Percentiles rank a stretch among this genome's conserved stretches.
These are phyloP conservation scores for Scheffersomyces segobiensis DNA, from an alignment of 1,139 yeast genomes.

Conservation along the genomic window DNA sequence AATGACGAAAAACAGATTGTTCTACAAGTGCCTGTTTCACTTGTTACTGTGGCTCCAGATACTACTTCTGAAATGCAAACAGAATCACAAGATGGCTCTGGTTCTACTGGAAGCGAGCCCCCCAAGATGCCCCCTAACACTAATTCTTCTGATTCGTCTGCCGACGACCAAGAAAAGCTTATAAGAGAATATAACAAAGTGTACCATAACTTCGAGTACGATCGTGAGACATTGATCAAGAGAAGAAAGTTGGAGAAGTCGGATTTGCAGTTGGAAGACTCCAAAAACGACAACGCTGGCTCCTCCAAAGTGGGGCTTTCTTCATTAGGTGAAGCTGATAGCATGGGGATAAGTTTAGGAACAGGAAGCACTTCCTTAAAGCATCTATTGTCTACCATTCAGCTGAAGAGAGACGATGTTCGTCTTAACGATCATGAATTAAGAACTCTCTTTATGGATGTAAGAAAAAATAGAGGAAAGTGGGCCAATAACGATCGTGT, in stretches of 20 bases:
- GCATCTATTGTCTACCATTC: slow-evolving; percentile 77
- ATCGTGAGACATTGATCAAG: slow-evolving; percentile 73
- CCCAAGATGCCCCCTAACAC: slow-evolving; percentile 10
- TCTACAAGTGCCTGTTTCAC: slow-evolving; percentile 30
- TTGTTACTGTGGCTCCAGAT: slow-evolving; percentile 13
- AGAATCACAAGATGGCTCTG: slow-evolving; percentile 2
- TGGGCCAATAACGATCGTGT: slow-evolving; percentile 95
- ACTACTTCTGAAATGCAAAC: slow-evolving; percentile 1
- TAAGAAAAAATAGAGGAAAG: slow-evolving; percentile 89
- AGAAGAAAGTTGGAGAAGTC: slow-evolving; percentile 78
- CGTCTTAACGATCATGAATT: slow-evolving; percentile 82
- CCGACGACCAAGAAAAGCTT: slow-evolving; percentile 40
- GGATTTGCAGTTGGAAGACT: slow-evolving; percentile 64
- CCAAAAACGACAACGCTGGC: slow-evolving; percentile 8
- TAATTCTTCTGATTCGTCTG: slow-evolving; percentile 7
- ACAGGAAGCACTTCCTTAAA: slow-evolving; percentile 82
- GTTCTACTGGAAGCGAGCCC: slow-evolving; percentile 5
- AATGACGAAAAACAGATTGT: slow-evolving; percentile 32
- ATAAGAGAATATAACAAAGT: slow-evolving; percentile 54
- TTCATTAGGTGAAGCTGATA: slow-evolving; percentile 12
- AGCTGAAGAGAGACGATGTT: slow-evolving; percentile 71
- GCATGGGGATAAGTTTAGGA: slow-evolving; percentile 55
- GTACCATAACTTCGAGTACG: slow-evolving; percentile 84
- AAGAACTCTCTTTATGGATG: slow-evolving; percentile 84
- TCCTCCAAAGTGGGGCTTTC: slow-evolving; percentile 7